phyloP scores from a whole-genome alignment of 2,329 filamentous ascomycete genomes.

The Hypoxylon sp. region DNA sequence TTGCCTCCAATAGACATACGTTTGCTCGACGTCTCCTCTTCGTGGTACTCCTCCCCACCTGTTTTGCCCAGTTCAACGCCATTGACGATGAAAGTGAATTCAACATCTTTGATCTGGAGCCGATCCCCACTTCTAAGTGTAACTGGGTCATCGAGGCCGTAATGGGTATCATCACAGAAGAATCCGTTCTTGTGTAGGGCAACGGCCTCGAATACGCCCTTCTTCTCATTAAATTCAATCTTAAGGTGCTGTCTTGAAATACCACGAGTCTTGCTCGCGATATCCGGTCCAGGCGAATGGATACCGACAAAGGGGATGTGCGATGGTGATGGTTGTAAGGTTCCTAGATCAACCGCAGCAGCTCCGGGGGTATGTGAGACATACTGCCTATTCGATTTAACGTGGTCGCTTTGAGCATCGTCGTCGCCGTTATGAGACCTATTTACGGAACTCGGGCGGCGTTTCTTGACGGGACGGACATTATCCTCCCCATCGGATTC shows the following conservation, averaged over 20 bases:
- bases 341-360: conserved; percentile 71
- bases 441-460: conserved; percentile 61
- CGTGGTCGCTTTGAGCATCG: conserved; percentile 57
- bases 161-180: conserved; percentile 74
- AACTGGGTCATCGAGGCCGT: conserved; percentile 65
- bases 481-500: conserved; percentile 70
- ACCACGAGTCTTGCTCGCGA: conserved; percentile 75
- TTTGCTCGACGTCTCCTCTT: conserved; percentile 65
- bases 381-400: conserved; percentile 72
- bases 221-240: conserved; percentile 77
- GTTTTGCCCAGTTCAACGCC: conserved; percentile 71
- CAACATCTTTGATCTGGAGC: conserved; percentile 80
- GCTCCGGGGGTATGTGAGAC: conserved; percentile 72
- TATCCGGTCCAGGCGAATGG: conserved; percentile 76
- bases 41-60: conserved; percentile 69
- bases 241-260: conserved; percentile 82
- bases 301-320: conserved; percentile 78
- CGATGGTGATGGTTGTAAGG: conserved; percentile 71
- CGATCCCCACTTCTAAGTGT: conserved; percentile 74
- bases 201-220: conserved; percentile 75
- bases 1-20: conserved; percentile 71
- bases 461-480: conserved; percentile 61
- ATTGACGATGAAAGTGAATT: conserved; percentile 78
- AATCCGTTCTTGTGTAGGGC: conserved; percentile 76
- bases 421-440: conserved; percentile 62